Evolutionary conservation across 1,139 yeast species (phyloP).

Genomic region (Hemisphaericaspora subhashii): DNA sequence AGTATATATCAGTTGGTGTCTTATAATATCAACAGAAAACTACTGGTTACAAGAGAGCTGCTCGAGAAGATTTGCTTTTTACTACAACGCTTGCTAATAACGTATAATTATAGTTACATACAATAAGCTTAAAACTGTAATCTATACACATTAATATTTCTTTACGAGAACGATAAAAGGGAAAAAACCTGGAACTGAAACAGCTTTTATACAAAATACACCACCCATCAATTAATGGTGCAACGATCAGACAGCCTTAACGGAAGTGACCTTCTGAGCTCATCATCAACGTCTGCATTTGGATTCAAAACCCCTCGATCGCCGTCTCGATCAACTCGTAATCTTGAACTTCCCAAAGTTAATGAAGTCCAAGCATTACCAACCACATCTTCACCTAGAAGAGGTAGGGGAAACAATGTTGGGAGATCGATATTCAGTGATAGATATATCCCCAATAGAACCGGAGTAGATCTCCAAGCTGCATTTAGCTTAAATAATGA

Average conservation of each 20-base stretch:
- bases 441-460: conserved; percentile 81
- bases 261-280: conserved; percentile 5
- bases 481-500: conserved; percentile 69
- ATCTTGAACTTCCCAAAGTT: conserved; percentile 33
- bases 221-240: neutral
- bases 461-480: conserved; percentile 85
- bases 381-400: conserved; percentile 42
- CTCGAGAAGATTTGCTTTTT: too few species aligned
- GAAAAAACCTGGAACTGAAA: neutral
- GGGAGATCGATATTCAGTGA: conserved; percentile 61
- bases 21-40: too few species aligned
- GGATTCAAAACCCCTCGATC: conserved; percentile 39
- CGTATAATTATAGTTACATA: too few species aligned
- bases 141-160: too few species aligned
- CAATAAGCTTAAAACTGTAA: too few species aligned
- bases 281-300: neutral
- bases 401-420: conserved; percentile 41
- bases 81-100: too few species aligned
- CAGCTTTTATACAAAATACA: neutral
- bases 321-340: conserved; percentile 41
- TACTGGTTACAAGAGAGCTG: too few species aligned
- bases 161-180: too few species aligned
- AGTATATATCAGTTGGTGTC: too few species aligned
- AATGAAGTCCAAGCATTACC: conserved; percentile 25
- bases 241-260: conserved; percentile 5